Evolutionary conservation across 192 early-diverging fungal species (phyloP).

Genomic region (Mortierella antarctica): DNA sequence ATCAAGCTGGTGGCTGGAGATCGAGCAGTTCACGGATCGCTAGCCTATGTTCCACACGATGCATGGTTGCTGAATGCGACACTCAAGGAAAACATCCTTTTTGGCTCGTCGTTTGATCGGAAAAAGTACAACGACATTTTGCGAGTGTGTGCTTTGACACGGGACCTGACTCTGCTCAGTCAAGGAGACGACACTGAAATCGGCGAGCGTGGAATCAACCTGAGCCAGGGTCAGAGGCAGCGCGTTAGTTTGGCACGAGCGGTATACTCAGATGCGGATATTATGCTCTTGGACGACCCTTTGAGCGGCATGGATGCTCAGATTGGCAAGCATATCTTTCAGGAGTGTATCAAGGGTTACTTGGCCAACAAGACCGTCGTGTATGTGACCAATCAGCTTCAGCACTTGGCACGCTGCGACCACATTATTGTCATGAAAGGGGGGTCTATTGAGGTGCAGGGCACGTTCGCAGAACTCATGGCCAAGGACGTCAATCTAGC

Average conservation of each 20-base stretch:
- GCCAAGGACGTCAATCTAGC: conserved; percentile 72
- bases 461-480: conserved; percentile 70
- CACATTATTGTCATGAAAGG: conserved; percentile 69
- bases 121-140: conserved; percentile 69
- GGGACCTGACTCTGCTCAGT: conserved; percentile 71
- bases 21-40: conserved; percentile 63
- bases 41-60: conserved; percentile 73
- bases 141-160: conserved; percentile 67
- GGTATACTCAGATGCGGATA: conserved; percentile 74
- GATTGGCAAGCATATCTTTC: conserved; percentile 62
- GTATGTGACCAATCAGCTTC: conserved; percentile 76
- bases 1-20: conserved; percentile 63
- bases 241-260: conserved; percentile 73
- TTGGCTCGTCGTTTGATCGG: conserved; percentile 72
- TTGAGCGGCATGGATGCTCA: conserved; percentile 62
- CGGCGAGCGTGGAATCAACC: conserved; percentile 75
- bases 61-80: conserved; percentile 79
- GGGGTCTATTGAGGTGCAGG: conserved; percentile 63
- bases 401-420: conserved; percentile 68
- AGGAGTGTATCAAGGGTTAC: conserved; percentile 61
- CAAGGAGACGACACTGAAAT: conserved; percentile 77
- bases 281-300: conserved; percentile 78
- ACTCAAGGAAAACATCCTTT: conserved; percentile 83
- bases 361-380: conserved; percentile 69
- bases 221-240: conserved; percentile 78